Base-by-base conservation (phyloP, 73 alveolate species). In the Symbiodinium pilosum region DNA sequence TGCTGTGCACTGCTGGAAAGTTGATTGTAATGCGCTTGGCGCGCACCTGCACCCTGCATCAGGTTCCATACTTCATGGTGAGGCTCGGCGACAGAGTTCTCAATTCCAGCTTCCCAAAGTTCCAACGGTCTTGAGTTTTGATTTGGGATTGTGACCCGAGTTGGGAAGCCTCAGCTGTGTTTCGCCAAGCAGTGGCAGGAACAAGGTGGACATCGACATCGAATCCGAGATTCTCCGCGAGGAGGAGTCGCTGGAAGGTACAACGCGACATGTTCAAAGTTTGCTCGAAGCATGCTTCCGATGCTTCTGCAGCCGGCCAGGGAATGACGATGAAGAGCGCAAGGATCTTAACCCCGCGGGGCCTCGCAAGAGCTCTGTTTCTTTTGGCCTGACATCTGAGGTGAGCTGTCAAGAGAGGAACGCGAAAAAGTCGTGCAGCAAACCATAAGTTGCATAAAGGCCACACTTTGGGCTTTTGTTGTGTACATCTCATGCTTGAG, bases 401-500 rank as follows among this genome's bases (percentile, higher is more conserved):
- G 81, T 54, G 95, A 88, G 86, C 68, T 88, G 69, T 30, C 44
- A 36, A 88, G 38, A 16, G 32, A 43, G 14, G 71, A 88, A 26
- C 42, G 69, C 36, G 40, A 36, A 26, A 39, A 32, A 8, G 86
- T 88, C 47, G 86, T 59, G 42, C 43, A 54, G 75, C 86, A 88
- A 59, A 88, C 95, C 95, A 64, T 88, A 69, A 54, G 39, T 56
- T 88, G 95, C 43, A 88, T 88, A 85, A 88, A 88, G 86, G 86
- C 86, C 30, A 34, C 34, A n/a, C 16, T 12, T 11, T 5, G 86
- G 47, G 86, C n/a, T n/a, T n/a, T n/a, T n/a, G n/a, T n/a, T n/a
- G n/a, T n/a, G n/a, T n/a, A n/a, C n/a, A n/a, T n/a, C n/a, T n/a
- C n/a, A n/a, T n/a, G n/a, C n/a, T n/a, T n/a, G n/a, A n/a, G n/a